Evolutionary conservation across 2,329 filamentous ascomycete species (phyloP).

Genomic region (Fonsecaea nubica): DNA sequence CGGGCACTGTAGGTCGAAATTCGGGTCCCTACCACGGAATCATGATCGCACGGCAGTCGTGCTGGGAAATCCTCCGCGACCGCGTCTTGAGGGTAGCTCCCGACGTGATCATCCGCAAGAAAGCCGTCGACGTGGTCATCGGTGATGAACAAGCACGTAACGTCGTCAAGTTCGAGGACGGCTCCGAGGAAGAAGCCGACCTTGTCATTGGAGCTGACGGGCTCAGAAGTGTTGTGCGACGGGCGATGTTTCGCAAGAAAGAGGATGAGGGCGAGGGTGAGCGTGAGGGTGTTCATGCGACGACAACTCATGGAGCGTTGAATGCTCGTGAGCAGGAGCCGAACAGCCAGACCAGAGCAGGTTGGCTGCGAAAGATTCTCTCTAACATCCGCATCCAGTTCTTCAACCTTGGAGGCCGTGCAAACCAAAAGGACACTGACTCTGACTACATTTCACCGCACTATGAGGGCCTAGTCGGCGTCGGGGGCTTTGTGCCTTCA

Average conservation of each 20-base stretch:
- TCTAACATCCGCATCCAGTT: conserved; percentile 43
- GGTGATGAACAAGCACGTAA: conserved; percentile 20
- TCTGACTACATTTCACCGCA: conserved; percentile 42
- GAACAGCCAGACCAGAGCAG: not conserved
- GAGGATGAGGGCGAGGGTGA: not conserved
- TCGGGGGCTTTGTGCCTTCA: conserved; percentile 55
- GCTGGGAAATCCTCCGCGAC: conserved; percentile 49
- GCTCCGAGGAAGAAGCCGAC: conserved; percentile 47
- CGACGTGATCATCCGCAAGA: conserved; percentile 45
- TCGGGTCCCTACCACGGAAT: conserved; percentile 43
- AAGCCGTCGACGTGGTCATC: conserved; percentile 43
- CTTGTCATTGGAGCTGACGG: conserved; percentile 55
- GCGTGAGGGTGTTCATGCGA: conserved; percentile 1
- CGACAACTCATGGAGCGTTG: not conserved
- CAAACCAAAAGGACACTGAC: not conserved
- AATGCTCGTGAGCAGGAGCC: not conserved
- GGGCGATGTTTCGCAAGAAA: conserved; percentile 45
- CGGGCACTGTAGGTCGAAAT: not conserved
- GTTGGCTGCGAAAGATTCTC: conserved; percentile 5
- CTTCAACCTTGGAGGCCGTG: not conserved
- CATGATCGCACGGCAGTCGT: conserved; percentile 47
- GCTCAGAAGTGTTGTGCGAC: conserved; percentile 47
- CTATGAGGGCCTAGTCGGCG: conserved; percentile 53
- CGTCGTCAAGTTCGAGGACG: conserved; percentile 45
- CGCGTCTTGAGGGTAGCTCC: conserved; percentile 44